Conservation (phyloP, 2,329 filamentous ascomycete species). For the Hawksworthiomyces lignivorus region DNA sequence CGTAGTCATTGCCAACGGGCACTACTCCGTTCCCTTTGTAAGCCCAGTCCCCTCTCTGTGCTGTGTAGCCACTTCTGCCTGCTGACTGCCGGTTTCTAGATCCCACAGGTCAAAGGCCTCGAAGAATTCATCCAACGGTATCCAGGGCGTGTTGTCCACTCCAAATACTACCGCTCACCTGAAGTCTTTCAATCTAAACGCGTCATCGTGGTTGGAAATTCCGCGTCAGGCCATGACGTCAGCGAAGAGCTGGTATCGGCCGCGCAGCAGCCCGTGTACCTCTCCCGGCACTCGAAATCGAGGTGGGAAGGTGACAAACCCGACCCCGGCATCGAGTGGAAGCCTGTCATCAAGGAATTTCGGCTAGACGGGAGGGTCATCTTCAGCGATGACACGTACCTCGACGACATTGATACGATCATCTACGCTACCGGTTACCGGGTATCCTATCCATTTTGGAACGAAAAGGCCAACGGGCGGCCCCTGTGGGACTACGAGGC, state of each 20-base stretch:
- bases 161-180: constrained; percentile 69
- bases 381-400: constrained; percentile 50
- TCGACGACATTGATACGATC: constrained; percentile 63
- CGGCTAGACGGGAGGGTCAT: constrained; percentile 32
- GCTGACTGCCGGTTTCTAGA: too few species aligned
- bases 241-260: constrained; percentile 57
- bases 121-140: constrained; percentile 35
- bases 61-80: too few species aligned
- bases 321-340: constrained; percentile 52
- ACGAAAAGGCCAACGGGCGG: constrained; percentile 34
- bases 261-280: constrained; percentile 43
- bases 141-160: constrained; percentile 54
- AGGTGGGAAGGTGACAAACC: constrained; percentile 47
- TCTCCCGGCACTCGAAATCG: constrained; percentile 48
- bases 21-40: too few species aligned
- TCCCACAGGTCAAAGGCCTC: constrained; percentile 37
- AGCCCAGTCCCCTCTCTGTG: too few species aligned
- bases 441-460: constrained; percentile 73
- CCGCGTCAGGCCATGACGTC: constrained; percentile 78
- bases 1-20: too few species aligned
- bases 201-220: constrained; percentile 76
- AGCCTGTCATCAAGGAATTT: constrained; percentile 45
- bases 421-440: constrained; percentile 88
- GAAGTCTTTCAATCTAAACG: constrained; percentile 59
- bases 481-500: constrained; percentile 41